These are phyloP conservation scores for Epichloe hybrida DNA, from an alignment of 2,329 filamentous ascomycete genomes.

Conservation along the genomic window DNA sequence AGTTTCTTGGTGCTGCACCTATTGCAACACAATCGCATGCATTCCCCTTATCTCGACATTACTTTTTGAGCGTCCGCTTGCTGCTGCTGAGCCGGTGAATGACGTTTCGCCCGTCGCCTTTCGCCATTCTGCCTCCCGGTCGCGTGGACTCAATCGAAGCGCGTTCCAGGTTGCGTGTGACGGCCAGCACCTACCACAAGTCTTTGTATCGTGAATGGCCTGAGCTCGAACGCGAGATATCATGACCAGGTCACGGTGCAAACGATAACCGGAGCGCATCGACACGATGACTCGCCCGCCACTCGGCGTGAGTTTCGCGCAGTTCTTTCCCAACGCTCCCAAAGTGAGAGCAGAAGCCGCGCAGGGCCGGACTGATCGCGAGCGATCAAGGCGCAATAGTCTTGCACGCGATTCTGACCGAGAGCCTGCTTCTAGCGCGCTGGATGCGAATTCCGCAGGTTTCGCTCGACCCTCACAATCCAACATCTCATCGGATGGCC, in stretches of 20 bases:
- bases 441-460: slow-evolving; percentile 14
- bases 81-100: slow-evolving; percentile 36
- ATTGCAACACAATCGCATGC: slow-evolving; percentile 8
- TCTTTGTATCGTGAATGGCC: slow-evolving; percentile 10
- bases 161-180: slow-evolving; percentile 9
- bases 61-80: background rate
- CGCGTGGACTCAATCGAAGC: slow-evolving; percentile 25
- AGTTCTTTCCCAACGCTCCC: slow-evolving; percentile 74
- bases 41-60: background rate
- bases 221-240: slow-evolving; percentile 28
- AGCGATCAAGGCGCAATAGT: slow-evolving; percentile 15
- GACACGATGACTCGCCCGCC: slow-evolving; percentile 67
- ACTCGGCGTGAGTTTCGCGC: slow-evolving; percentile 62
- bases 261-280: slow-evolving; percentile 36
- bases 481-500: slow-evolving; percentile 14
- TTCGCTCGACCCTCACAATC: slow-evolving; percentile 10
- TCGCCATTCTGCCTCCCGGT: slow-evolving; percentile 13
- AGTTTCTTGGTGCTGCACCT: slow-evolving; percentile 1
- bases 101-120: slow-evolving; percentile 1
- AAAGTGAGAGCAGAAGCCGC: slow-evolving; percentile 38
- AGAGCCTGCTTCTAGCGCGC: slow-evolving; percentile 11
- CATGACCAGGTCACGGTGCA: slow-evolving; percentile 42
- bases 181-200: slow-evolving; percentile 6
- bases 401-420: slow-evolving; percentile 12
- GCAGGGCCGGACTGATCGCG: slow-evolving; percentile 23